Conservation (phyloP, 2,329 filamentous ascomycete genomes). For the Sporothrix curviconia region DNA sequence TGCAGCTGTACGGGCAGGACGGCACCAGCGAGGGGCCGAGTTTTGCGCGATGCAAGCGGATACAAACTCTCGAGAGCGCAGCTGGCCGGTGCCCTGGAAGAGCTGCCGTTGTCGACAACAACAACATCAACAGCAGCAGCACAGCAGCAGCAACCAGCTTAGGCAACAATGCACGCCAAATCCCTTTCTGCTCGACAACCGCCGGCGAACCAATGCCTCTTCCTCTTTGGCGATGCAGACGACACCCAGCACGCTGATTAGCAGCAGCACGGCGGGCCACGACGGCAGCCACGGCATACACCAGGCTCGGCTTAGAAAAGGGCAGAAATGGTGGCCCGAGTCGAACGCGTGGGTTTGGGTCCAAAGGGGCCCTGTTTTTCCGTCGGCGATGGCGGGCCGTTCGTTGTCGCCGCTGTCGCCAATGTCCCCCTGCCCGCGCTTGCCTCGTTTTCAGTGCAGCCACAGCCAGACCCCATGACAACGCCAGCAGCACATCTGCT, state of each 20-base stretch:
- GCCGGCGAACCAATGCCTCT: not conserved
- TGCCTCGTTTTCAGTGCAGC: not conserved
- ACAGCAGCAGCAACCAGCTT: not conserved
- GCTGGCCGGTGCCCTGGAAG: slow-evolving; percentile 1
- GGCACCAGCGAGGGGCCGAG: not conserved
- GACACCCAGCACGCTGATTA: not conserved
- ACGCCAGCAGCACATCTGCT: not conserved
- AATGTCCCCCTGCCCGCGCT: not conserved
- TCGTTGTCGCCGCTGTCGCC: not conserved
- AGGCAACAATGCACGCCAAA: not conserved
- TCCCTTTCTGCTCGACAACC: not conserved
- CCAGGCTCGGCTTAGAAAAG: no score
- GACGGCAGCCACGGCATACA: not conserved
- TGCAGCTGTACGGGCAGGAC: slow-evolving; percentile 13
- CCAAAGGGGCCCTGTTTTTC: slow-evolving; percentile 36
- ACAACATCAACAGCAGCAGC: not conserved
- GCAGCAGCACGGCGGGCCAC: no score
- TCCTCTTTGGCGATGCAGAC: not conserved
- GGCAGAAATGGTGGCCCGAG: slow-evolving; percentile 8
- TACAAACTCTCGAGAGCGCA: slow-evolving; percentile 11
- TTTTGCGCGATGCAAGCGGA: not conserved
- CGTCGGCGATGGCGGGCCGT: not conserved
- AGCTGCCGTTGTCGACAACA: not conserved
- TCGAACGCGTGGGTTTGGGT: slow-evolving; percentile 50
- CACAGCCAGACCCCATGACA: not conserved